Evolutionary conservation across 148 eudicot species (phyloP).

Genomic region (Heliamphora exappendiculata): DNA sequence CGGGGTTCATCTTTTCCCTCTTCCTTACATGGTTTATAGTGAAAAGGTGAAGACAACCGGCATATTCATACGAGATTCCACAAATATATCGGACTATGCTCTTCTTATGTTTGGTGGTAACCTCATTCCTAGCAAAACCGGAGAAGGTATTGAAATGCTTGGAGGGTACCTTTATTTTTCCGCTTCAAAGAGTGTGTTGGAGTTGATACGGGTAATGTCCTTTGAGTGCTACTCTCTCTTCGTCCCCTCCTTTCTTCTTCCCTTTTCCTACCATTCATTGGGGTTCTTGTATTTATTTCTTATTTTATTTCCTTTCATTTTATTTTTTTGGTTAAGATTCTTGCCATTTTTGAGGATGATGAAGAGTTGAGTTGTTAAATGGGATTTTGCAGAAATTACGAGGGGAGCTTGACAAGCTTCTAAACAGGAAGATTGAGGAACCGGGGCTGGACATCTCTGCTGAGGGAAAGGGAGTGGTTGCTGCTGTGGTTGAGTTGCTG

Average conservation of each 20-base stretch:
- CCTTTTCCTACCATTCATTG: too few species aligned
- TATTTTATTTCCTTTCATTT: neutral
- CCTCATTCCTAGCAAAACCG: constrained; percentile 73
- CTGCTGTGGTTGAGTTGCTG: constrained; percentile 78
- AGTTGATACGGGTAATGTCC: constrained; percentile 59
- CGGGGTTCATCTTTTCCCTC: constrained; percentile 72
- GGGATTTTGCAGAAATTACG: constrained; percentile 63
- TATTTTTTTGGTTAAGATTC: neutral
- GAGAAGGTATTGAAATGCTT: constrained; percentile 96
- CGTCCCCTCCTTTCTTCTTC: neutral
- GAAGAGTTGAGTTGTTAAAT: neutral
- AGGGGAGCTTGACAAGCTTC: constrained; percentile 83
- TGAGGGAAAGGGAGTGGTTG: constrained; percentile 87
- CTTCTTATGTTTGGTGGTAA: constrained; percentile 96
- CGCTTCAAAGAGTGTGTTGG: constrained; percentile 80
- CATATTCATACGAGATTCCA: constrained; percentile 76
- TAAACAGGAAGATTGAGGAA: constrained; percentile 83
- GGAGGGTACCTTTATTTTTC: constrained; percentile 97
- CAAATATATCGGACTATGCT: constrained; percentile 92
- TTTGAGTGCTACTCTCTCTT: neutral
- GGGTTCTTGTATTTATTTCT: neutral
- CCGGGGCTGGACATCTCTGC: constrained; percentile 62
- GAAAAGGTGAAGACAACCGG: constrained; percentile 88
- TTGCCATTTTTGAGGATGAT: neutral
- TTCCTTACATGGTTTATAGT: constrained; percentile 90